Conservation (phyloP, 169 alveolate species). For the Cystoisospora suis region DNA sequence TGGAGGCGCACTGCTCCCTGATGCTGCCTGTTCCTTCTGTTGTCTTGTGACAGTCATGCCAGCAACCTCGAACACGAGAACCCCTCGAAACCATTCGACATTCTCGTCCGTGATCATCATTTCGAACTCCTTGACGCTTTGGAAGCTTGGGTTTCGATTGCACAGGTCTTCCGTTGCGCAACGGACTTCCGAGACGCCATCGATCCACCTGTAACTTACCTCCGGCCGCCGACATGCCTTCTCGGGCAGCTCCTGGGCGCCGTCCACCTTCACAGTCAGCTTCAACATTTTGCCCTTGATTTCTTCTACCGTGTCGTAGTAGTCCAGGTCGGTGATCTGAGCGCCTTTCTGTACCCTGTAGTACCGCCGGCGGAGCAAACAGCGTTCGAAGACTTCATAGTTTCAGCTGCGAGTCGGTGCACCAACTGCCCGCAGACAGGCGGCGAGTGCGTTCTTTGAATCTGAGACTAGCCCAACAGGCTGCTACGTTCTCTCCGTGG, state of each 20-base stretch:
- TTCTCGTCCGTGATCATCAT: constrained; percentile 48
- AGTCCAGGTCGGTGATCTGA: constrained; percentile 45
- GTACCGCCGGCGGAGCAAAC: too few species aligned
- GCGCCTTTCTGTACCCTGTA: background rate
- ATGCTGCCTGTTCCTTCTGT: constrained; percentile 2
- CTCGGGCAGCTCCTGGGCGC: constrained; percentile 55
- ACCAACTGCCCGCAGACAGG: too few species aligned
- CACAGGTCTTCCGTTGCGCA: constrained; percentile 29
- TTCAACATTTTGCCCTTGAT: constrained; percentile 60
- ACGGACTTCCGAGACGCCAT: constrained; percentile 27
- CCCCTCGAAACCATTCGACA: constrained; percentile 54
- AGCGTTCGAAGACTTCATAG: too few species aligned
- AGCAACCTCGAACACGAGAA: constrained; percentile 57
- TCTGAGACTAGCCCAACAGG: too few species aligned
- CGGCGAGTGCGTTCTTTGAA: too few species aligned
- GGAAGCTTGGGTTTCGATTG: background rate
- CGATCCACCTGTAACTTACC: constrained; percentile 40
- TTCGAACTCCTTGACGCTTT: constrained; percentile 45
- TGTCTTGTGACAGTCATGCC: constrained; percentile 31
- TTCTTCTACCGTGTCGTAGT: constrained; percentile 63
- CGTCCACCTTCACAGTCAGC: constrained; percentile 48
- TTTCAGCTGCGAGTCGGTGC: too few species aligned
- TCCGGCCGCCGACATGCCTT: constrained; percentile 57
- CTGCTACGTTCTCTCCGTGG: too few species aligned
- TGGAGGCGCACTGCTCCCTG: background rate